Evolutionary conservation across 495 filamentous ascomycete species (phyloP).

Genomic region (Annulohypoxylon moriforme): DNA sequence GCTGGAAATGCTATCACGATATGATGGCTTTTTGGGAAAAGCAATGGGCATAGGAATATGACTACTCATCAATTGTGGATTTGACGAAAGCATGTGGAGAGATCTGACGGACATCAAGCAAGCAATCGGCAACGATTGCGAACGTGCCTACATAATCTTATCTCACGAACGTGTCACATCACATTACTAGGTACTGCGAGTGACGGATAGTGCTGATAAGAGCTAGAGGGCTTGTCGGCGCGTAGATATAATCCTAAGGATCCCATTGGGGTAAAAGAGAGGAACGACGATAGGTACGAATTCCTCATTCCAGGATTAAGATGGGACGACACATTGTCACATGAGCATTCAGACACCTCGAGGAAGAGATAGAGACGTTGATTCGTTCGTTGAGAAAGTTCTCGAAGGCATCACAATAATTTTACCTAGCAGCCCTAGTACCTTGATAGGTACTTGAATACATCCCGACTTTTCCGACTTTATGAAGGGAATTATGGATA

Average conservation of each 20-base stretch:
- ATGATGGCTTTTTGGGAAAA: slow-evolving; percentile 17
- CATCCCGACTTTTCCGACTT: not conserved
- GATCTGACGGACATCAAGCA: slow-evolving; percentile 21
- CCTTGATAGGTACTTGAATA: not conserved
- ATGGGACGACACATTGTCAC: slow-evolving; percentile 32
- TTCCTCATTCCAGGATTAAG: slow-evolving; percentile 31
- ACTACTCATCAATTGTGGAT: not conserved
- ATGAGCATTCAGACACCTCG: slow-evolving; percentile 7
- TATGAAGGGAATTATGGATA: not conserved
- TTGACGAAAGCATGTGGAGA: slow-evolving; percentile 20
- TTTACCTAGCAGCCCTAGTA: no score
- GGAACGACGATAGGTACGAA: slow-evolving; percentile 30
- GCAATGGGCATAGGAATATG: not conserved
- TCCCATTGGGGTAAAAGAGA: slow-evolving; percentile 45
- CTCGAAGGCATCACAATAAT: slow-evolving; percentile 30
- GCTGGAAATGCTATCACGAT: slow-evolving; percentile 6
- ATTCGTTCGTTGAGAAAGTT: slow-evolving; percentile 25
- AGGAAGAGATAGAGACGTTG: not conserved
- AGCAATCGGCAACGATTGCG: slow-evolving; percentile 9
- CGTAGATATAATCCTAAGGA: slow-evolving; percentile 30
- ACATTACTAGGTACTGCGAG: slow-evolving; percentile 38
- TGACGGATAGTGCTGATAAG: slow-evolving; percentile 22
- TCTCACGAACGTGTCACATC: slow-evolving; percentile 25
- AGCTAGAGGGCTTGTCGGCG: slow-evolving; percentile 43
- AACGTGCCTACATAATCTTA: slow-evolving; percentile 8